These are phyloP conservation scores for Tuber magnatum DNA, from an alignment of 495 filamentous ascomycete genomes.

Conservation along the genomic window DNA sequence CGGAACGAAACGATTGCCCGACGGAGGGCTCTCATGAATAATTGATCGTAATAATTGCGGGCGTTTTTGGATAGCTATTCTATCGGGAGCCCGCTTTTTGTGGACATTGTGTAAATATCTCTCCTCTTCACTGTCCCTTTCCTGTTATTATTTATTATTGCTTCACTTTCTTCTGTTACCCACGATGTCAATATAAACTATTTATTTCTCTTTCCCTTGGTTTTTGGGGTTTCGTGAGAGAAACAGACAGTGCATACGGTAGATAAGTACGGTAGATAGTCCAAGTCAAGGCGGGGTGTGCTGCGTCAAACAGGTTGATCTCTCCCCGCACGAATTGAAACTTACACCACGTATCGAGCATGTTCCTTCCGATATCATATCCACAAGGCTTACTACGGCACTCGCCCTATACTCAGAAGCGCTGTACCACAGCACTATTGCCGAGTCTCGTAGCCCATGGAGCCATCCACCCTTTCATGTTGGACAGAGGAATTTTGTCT, in stretches of 20 bases:
- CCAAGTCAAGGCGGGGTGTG: neutral
- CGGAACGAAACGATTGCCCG: slow-evolving; percentile 27
- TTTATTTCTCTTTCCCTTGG: neutral
- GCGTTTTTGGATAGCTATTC: neutral
- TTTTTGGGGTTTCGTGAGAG: neutral
- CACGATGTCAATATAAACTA: neutral
- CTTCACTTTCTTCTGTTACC: neutral
- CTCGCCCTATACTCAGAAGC: neutral
- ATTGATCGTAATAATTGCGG: neutral
- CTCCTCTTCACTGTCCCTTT: slow-evolving; percentile 1
- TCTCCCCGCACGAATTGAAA: neutral
- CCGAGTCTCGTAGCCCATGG: neutral
- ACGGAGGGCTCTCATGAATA: slow-evolving; percentile 12
- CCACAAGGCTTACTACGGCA: neutral
- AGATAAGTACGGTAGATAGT: neutral
- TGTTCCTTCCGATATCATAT: neutral
- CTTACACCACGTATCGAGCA: neutral
- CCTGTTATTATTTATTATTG: slow-evolving; percentile 3
- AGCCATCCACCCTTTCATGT: neutral
- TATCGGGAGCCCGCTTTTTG: neutral
- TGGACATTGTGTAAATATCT: neutral
- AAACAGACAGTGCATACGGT: neutral
- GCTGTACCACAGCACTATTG: neutral
- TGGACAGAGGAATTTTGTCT: neutral
- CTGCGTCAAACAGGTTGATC: neutral